These are phyloP conservation scores for Proliferodiscus dingleyae DNA, from an alignment of 2,329 filamentous ascomycete species.

Conservation along the genomic window DNA sequence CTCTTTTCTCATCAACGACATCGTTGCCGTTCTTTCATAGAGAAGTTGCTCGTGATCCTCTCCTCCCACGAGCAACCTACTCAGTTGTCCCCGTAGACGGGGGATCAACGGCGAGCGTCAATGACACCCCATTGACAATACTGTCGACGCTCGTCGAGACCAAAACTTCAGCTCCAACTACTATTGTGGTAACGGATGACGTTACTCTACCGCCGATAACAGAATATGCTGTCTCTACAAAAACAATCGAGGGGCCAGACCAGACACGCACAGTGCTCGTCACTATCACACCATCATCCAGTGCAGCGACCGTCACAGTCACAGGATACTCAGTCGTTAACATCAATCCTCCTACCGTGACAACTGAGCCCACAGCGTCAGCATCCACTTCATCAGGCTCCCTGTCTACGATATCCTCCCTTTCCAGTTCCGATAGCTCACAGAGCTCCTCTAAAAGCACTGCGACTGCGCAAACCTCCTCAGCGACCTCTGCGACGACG, in stretches of 20 bases:
- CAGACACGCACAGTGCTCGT: constrained; percentile 22
- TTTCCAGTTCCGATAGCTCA: constrained; percentile 1
- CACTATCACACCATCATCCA: constrained; percentile 22
- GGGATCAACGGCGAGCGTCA: constrained; percentile 16
- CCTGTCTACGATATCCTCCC: constrained; percentile 4
- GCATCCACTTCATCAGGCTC: constrained; percentile 3
- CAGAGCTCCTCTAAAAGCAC: background rate
- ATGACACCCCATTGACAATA: constrained; percentile 14
- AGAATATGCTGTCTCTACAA: constrained; percentile 19
- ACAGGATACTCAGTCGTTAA: constrained; percentile 28
- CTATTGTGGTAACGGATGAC: constrained; percentile 24
- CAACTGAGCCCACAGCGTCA: constrained; percentile 15
- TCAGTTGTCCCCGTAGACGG: constrained; percentile 34
- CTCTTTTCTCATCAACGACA: constrained; percentile 20
- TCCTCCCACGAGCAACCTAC: constrained; percentile 27
- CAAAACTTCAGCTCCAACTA: constrained; percentile 19
- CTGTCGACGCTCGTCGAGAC: constrained; percentile 24
- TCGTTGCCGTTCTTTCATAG: constrained; percentile 23
- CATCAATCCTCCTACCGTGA: constrained; percentile 23
- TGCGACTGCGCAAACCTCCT: background rate
- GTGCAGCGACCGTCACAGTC: constrained; percentile 18
- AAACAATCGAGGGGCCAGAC: constrained; percentile 23
- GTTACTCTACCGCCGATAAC: constrained; percentile 20
- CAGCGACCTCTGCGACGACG: background rate
- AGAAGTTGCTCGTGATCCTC: constrained; percentile 8